phyloP scores from a whole-genome alignment of 1,284 basidiomycete genomes.

The Trametes sp. region DNA sequence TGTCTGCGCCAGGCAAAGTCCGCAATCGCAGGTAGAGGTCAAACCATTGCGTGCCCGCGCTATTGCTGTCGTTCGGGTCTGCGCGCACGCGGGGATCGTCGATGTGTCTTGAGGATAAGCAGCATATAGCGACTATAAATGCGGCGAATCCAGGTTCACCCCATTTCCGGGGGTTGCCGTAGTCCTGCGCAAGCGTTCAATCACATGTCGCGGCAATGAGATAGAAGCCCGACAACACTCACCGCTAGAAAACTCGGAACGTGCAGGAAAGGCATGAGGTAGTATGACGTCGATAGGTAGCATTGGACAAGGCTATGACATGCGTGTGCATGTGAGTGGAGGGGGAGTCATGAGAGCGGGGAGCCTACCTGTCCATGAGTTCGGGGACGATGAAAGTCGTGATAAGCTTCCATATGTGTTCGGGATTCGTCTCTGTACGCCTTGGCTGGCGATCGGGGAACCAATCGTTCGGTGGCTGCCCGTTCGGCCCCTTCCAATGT shows the following conservation, averaged over 20 bases:
- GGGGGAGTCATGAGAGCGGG: background rate
- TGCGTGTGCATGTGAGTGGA: constrained; percentile 9
- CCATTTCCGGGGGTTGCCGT: constrained; percentile 92
- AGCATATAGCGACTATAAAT: constrained; percentile 90
- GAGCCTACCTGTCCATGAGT: constrained; percentile 84
- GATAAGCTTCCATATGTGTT: constrained; percentile 76
- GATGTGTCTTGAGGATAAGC: constrained; percentile 87
- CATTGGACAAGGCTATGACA: constrained; percentile 72
- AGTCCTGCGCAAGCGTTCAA: constrained; percentile 62
- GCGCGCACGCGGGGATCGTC: constrained; percentile 88
- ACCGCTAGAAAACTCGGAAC: constrained; percentile 87
- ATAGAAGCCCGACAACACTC: constrained; percentile 42
- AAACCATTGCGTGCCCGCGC: constrained; percentile 91
- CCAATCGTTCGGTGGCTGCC: constrained; percentile 57
- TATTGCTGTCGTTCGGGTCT: constrained; percentile 79
- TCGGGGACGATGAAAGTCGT: constrained; percentile 83
- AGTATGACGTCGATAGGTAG: constrained; percentile 89
- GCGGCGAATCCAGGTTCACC: constrained; percentile 91
- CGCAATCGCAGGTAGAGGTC: constrained; percentile 85
- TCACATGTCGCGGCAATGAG: constrained; percentile 37
- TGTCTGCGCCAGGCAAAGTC: constrained; percentile 86
- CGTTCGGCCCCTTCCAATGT: constrained; percentile 38
- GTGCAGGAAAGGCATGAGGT: constrained; percentile 89
- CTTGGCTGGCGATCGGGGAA: constrained; percentile 80
- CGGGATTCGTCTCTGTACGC: constrained; percentile 81